phyloP scores from a whole-genome alignment of 306 rosid species.

The Cicer chorassanicum region DNA sequence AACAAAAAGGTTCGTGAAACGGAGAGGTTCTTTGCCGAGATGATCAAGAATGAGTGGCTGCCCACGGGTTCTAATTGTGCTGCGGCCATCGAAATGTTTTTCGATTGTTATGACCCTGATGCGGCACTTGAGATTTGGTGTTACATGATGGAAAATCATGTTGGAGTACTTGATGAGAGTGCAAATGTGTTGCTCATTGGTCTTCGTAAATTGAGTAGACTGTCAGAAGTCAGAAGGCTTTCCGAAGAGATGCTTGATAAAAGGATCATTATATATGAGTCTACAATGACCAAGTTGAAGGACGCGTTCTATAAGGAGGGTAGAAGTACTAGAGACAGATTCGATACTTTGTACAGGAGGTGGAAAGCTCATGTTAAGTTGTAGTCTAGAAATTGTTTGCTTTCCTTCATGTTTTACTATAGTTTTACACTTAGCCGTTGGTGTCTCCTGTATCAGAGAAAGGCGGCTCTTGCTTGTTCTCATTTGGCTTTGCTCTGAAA shows the following conservation, averaged over 20 bases:
- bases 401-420: slow-evolving; percentile 10
- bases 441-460: background rate
- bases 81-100: slow-evolving; percentile 65
- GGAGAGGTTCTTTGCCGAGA: slow-evolving; percentile 62
- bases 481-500: slow-evolving; percentile 28
- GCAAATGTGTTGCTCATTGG: slow-evolving; percentile 75
- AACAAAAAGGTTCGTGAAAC: slow-evolving; percentile 55
- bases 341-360: slow-evolving; percentile 59
- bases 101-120: slow-evolving; percentile 70
- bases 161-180: slow-evolving; percentile 59
- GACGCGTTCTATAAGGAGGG: slow-evolving; percentile 59
- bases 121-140: slow-evolving; percentile 68
- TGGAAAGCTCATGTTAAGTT: slow-evolving; percentile 52
- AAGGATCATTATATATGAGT: slow-evolving; percentile 55
- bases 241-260: slow-evolving; percentile 62
- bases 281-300: slow-evolving; percentile 64
- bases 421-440: background rate
- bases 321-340: slow-evolving; percentile 62
- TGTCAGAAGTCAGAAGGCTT: slow-evolving; percentile 57
- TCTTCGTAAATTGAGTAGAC: slow-evolving; percentile 57
- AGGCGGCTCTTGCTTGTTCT: slow-evolving; percentile 31
- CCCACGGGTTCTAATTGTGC: slow-evolving; percentile 59
- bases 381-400: slow-evolving; percentile 29
- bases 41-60: slow-evolving; percentile 71
- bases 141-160: slow-evolving; percentile 58